Conservation (phyloP, 306 rosid species). For the Rosa multiflora region DNA sequence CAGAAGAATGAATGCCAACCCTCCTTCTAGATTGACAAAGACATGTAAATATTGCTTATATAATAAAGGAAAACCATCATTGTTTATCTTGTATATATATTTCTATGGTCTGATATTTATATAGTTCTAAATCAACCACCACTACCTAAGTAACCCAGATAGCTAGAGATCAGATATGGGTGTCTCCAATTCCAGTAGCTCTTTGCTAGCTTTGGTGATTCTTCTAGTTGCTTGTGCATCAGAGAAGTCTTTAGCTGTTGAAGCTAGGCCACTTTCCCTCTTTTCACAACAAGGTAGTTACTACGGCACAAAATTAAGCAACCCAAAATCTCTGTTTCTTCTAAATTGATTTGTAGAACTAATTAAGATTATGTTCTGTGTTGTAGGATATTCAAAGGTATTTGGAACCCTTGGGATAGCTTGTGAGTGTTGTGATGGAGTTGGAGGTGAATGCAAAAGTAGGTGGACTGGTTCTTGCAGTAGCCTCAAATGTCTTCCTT, state of each 20-base stretch:
- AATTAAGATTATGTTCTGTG: background rate
- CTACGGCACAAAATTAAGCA: background rate
- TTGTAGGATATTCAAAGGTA: conserved; percentile 25
- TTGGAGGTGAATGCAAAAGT: conserved; percentile 33
- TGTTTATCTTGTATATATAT: background rate
- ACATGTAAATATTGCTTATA: background rate
- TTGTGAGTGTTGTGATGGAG: conserved; percentile 45
- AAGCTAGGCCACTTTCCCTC: conserved; percentile 31
- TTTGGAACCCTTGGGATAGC: conserved; percentile 35
- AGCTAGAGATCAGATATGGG: conserved; percentile 13
- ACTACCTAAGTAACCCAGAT: background rate
- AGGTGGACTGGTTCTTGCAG: conserved; percentile 31
- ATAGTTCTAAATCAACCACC: background rate
- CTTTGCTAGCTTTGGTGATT: conserved; percentile 27
- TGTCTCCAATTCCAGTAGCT: background rate
- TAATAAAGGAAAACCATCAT: background rate
- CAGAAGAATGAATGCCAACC: conserved; percentile 1
- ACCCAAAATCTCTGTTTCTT: background rate
- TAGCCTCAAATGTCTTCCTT: conserved; percentile 40
- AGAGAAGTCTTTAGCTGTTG: conserved; percentile 21
- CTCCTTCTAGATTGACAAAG: conserved; percentile 13
- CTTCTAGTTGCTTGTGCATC: conserved; percentile 14
- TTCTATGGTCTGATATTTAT: background rate
- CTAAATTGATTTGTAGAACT: background rate
- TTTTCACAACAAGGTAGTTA: conserved; percentile 26